Percentiles rank a stretch among this genome's conserved stretches.
phyloP scores from a whole-genome alignment of 2,329 filamentous ascomycete species.

The Aureobasidium mangrovei region DNA sequence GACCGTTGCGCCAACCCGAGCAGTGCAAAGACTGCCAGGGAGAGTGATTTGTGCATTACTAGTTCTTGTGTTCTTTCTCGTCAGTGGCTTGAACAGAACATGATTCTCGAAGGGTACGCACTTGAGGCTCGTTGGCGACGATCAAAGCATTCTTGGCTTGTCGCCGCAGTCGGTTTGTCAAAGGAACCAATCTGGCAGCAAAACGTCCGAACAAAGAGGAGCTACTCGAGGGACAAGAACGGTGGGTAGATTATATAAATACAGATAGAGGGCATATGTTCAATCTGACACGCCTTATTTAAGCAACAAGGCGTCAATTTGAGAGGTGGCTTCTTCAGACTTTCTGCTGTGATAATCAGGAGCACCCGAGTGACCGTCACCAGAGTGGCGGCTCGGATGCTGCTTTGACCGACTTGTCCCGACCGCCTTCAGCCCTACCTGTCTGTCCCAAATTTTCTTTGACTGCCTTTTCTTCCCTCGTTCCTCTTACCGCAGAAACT shows the following conservation, averaged over 20 bases:
- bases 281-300: background rate
- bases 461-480: background rate
- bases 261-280: background rate
- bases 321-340: conserved; percentile 11
- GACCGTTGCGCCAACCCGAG: conserved; percentile 36
- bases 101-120: background rate
- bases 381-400: background rate
- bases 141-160: conserved; percentile 8
- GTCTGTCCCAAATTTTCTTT: conserved; percentile 6
- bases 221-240: background rate
- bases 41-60: conserved; percentile 35
- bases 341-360: conserved; percentile 6
- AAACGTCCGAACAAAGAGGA: conserved; percentile 1
- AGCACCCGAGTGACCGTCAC: conserved; percentile 3
- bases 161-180: background rate
- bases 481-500: background rate
- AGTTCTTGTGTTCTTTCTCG: background rate
- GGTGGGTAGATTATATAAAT: background rate
- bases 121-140: background rate
- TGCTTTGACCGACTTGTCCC: background rate
- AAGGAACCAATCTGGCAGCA: conserved; percentile 1
- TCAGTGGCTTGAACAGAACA: background rate
- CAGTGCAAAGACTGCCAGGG: conserved; percentile 53
- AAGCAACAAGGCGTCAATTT: background rate
- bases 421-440: conserved; percentile 13